A percentile compares a stretch with the other conserved stretches of the same genome.
Evolutionary conservation across 1,284 basidiomycete species (phyloP).

Genomic region (Blastosporella zonata): DNA sequence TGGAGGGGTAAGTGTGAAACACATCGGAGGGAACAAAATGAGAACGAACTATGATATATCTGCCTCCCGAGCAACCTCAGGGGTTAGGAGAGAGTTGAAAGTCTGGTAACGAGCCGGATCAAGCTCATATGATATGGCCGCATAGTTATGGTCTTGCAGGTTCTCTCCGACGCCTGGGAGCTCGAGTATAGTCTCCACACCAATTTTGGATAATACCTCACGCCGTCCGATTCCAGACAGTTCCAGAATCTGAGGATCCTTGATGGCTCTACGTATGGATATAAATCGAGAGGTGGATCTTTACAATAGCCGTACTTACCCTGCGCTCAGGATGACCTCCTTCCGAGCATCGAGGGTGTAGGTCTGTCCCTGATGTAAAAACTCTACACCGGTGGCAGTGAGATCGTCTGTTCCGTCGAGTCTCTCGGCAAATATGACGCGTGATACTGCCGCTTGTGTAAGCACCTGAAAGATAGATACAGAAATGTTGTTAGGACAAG

Average conservation of each 20-base stretch:
- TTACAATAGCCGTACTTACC: slow-evolving; percentile 5
- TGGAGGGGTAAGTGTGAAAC: neutral
- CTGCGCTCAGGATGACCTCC: slow-evolving; percentile 18
- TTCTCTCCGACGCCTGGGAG: slow-evolving; percentile 23
- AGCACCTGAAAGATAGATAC: slow-evolving; percentile 3
- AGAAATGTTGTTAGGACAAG: neutral
- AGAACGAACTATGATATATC: too few relatives aligned
- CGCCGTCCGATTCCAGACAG: slow-evolving; percentile 19
- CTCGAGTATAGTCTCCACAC: slow-evolving; percentile 17
- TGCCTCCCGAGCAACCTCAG: too few relatives aligned
- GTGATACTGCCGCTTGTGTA: slow-evolving; percentile 8
- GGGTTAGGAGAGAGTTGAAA: slow-evolving; percentile 4
- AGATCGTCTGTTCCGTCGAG: neutral
- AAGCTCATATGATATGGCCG: slow-evolving; percentile 12
- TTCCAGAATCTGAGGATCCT: slow-evolving; percentile 22
- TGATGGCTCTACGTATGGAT: slow-evolving; percentile 13
- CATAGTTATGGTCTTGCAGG: slow-evolving; percentile 18
- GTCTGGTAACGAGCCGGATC: slow-evolving; percentile 3
- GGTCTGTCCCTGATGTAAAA: slow-evolving; percentile 11
- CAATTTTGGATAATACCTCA: slow-evolving; percentile 16
- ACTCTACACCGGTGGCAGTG: slow-evolving; percentile 12
- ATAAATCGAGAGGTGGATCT: neutral
- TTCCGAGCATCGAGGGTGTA: slow-evolving; percentile 8
- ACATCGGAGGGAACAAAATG: too few relatives aligned
- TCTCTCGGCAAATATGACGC: slow-evolving; percentile 8